Base-by-base conservation (phyloP, 2,329 filamentous ascomycete genomes). In the Dactylellina haptotyla region DNA sequence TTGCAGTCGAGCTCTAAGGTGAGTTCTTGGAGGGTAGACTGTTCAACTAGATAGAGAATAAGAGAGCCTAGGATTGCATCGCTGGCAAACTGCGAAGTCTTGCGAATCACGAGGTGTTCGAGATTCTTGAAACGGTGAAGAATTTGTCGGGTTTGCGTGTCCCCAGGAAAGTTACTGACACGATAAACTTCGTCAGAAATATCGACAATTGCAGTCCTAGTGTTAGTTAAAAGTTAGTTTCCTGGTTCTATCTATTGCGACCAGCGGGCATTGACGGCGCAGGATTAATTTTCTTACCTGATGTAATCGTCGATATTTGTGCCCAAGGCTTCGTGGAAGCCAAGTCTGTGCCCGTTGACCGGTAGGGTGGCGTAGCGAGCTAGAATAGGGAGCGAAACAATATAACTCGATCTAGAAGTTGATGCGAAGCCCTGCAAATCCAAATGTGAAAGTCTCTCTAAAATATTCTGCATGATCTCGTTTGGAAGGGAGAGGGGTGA, bases 51-150 rank as follows among this genome's bases (percentile, higher is more conserved):
- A 39, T 62, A 66, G 1, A 30, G 61, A 4, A 73, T 5, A 20
- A 66, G 12, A 1, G 69, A 65, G 9, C 61, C 61, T 5, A 66
- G 46, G 14, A 73, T 46, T 28, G 61, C 61, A 5, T 73, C 69
- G 28, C 61, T 66, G 8, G 54, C 69, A 4, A n/a, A 57, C 12
- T 5, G 2, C 9, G 54, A 26, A 4, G 61, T 46, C 51, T 62
- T 62, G 4, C 23, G 20, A 3, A 66, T 39, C 16, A 61, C 18
- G 8, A 73, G 23, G n/a, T 65, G 67, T 39, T 61, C 54, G 4
- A 73, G 10, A 50, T 39, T 14, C 26, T 18, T 39, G n/a, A 65
- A 61, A 1, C 6, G 18, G 25, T 56, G 61, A 14, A 73, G 54
- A 2, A 37, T 45, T 50, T 66, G 58, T 4, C 61, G 26, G 14